Evolutionary conservation across 345 rosid genomes (phyloP), one percentile per base, ranked within the genome.

Genomic region (Laguncularia racemosa): DNA sequence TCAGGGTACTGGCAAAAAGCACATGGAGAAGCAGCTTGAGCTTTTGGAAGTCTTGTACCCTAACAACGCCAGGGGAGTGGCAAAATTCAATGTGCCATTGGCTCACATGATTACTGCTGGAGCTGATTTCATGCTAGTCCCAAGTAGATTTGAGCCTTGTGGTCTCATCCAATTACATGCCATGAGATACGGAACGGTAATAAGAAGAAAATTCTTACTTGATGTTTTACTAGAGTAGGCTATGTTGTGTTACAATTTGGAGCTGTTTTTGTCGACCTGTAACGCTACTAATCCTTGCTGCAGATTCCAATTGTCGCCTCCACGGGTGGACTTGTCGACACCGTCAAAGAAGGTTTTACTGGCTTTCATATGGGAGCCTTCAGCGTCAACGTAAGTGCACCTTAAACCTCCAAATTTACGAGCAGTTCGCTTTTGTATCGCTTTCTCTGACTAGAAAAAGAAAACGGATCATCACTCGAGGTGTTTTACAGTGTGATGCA

Each of bases 121-220:
- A 38, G 93, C 96, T 58, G 97, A 89, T 69, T 93, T 75, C 70
- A 81, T 93, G 67, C 53, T 93, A 67, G 44, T 89, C 62, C 95
- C 96, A 0, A 93, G 99, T 62, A 79, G 99, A 73, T 93, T 93
- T 50, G 99, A 93, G 69, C 99, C 99, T 2, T 93, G 99, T 15
- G 99, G 99, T 71, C 96, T 93, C 69, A 89, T 93, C 64, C 99
- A 89, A 70, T 58, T 93, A 59, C 99, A 93, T 18, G 95, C 99
- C 23, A 89, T 89, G 99, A 79, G 95, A 75, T 93, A 87, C 70
- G 97, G 97, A 83, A 90, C 97, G n/a, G 93, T 82, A 82, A 56
- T 23, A 14, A 0, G 7, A 13, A 14, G 3, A n/a, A 17, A 50
- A 28, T 15, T 44, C 44, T 12, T 12, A 26, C 19, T 23, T 23